A percentile compares a stretch with the other conserved stretches of the same genome.
Conservation (phyloP, 371 early-diverging fungal genomes). For the Mortierella polycephala region DNA sequence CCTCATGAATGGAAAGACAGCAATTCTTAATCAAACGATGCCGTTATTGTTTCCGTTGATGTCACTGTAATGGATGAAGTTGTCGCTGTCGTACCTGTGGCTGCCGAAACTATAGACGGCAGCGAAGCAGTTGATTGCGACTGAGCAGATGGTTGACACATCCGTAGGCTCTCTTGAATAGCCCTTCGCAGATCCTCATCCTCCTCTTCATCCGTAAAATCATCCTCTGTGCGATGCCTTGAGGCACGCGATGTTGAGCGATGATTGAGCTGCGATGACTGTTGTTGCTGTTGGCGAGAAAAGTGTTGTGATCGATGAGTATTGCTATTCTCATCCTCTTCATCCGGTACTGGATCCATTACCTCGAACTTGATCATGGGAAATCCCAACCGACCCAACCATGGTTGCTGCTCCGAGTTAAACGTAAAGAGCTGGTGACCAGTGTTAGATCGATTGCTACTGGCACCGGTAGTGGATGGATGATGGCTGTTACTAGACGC, state of each 20-base stretch:
- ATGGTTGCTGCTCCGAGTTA: slow-evolving; percentile 52
- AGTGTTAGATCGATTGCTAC: slow-evolving; percentile 19
- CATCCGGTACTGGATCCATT: slow-evolving; percentile 32
- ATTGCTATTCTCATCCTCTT: slow-evolving; percentile 6
- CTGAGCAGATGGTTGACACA: slow-evolving; percentile 20
- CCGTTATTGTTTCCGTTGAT: slow-evolving; percentile 2
- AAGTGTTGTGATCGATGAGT: slow-evolving; percentile 12
- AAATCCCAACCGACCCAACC: slow-evolving; percentile 47
- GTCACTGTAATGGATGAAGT: neutral
- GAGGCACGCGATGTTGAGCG: neutral
- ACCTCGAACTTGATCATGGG: slow-evolving; percentile 49
- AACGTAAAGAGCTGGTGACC: slow-evolving; percentile 52
- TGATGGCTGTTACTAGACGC: slow-evolving; percentile 17
- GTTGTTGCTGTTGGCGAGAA: neutral
- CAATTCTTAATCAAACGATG: neutral
- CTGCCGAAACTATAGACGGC: neutral
- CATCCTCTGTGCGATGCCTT: slow-evolving; percentile 6
- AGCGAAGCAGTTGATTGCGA: slow-evolving; percentile 9
- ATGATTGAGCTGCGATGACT: neutral
- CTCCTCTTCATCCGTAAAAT: slow-evolving; percentile 22
- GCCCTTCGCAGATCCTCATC: slow-evolving; percentile 37
- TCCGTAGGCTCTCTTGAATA: slow-evolving; percentile 37
- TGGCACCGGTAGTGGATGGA: neutral
- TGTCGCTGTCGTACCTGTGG: too few species aligned
- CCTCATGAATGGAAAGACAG: neutral